Evolutionary conservation across 2,329 filamentous ascomycete species (phyloP).

Genomic region (Balansia obtecta): DNA sequence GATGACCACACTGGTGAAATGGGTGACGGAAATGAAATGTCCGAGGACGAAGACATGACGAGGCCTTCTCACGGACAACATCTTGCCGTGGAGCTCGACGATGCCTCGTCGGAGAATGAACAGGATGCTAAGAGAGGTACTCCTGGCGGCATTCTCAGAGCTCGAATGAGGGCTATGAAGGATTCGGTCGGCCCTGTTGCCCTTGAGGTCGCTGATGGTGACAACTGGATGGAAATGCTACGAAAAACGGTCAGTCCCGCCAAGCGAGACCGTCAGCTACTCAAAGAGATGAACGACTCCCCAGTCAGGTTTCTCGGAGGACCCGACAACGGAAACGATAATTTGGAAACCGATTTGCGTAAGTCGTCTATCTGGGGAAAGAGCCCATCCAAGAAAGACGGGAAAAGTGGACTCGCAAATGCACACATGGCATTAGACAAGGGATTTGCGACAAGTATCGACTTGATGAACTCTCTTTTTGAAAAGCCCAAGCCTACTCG

Average conservation of each 20-base stretch:
- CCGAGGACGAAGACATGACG: slow-evolving; percentile 60
- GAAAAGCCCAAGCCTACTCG: slow-evolving; percentile 52
- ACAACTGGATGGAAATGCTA: slow-evolving; percentile 89
- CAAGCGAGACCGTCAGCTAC: slow-evolving; percentile 76
- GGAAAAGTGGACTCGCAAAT: slow-evolving; percentile 17
- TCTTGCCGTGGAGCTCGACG: slow-evolving; percentile 63
- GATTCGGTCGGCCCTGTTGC: slow-evolving; percentile 44
- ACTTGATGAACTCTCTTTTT: slow-evolving; percentile 92
- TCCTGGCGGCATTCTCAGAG: slow-evolving; percentile 49
- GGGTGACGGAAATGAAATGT: slow-evolving; percentile 67
- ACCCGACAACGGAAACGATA: slow-evolving; percentile 16
- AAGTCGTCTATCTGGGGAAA: slow-evolving; percentile 24
- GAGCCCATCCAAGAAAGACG: slow-evolving; percentile 18
- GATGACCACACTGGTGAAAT: slow-evolving; percentile 44
- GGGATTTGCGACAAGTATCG: slow-evolving; percentile 75
- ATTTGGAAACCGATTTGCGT: slow-evolving; percentile 37
- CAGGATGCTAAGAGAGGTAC: slow-evolving; percentile 32
- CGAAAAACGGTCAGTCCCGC: slow-evolving; percentile 88
- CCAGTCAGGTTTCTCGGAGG: slow-evolving; percentile 17
- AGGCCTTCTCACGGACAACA: slow-evolving; percentile 63
- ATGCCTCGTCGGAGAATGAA: slow-evolving; percentile 42
- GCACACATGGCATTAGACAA: slow-evolving; percentile 27
- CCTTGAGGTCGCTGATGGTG: slow-evolving; percentile 52
- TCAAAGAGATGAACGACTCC: slow-evolving; percentile 48
- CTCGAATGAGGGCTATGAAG: slow-evolving; percentile 51